phyloP scores from a whole-genome alignment of 2,329 filamentous ascomycete species.

The Colletotrichum phormii region DNA sequence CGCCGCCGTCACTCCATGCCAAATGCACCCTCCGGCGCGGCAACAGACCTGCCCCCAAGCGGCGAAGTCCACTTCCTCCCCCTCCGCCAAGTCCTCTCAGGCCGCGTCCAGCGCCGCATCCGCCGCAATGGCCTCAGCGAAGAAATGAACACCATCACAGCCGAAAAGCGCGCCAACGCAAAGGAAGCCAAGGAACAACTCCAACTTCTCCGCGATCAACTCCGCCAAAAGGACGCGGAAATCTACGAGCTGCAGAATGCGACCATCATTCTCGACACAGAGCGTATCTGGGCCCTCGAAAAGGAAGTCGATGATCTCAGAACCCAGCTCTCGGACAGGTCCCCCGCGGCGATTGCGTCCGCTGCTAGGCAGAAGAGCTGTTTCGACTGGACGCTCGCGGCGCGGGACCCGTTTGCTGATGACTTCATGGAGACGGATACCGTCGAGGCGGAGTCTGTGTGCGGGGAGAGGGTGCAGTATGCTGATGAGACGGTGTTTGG shows the following conservation, averaged over 20 bases:
- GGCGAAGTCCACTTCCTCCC: slow-evolving; percentile 59
- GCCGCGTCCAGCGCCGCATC: slow-evolving; percentile 67
- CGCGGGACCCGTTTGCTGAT: slow-evolving; percentile 57
- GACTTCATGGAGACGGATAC: slow-evolving; percentile 55
- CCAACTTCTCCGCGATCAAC: slow-evolving; percentile 57
- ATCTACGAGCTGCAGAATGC: slow-evolving; percentile 65
- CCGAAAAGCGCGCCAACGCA: slow-evolving; percentile 56
- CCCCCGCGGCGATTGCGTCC: slow-evolving; percentile 2
- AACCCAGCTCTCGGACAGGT: slow-evolving; percentile 45
- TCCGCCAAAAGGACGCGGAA: slow-evolving; percentile 63
- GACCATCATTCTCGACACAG: slow-evolving; percentile 61
- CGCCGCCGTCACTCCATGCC: slow-evolving; percentile 58
- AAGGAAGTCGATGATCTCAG: slow-evolving; percentile 52
- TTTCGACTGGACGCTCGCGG: slow-evolving; percentile 64
- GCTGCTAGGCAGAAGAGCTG: slow-evolving; percentile 40
- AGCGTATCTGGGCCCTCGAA: slow-evolving; percentile 56
- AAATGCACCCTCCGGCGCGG: slow-evolving; percentile 35
- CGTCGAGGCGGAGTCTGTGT: slow-evolving; percentile 57
- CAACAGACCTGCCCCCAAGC: slow-evolving; percentile 41
- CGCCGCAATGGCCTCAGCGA: slow-evolving; percentile 68
- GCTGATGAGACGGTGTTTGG: slow-evolving; percentile 56
- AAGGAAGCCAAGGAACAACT: slow-evolving; percentile 59
- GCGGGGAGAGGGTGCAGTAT: slow-evolving; percentile 61
- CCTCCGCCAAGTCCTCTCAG: slow-evolving; percentile 67
- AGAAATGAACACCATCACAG: slow-evolving; percentile 65